These are phyloP conservation scores for Pyricularia pennisetigena DNA, from an alignment of 2,329 filamentous ascomycete genomes.

Conservation along the genomic window DNA sequence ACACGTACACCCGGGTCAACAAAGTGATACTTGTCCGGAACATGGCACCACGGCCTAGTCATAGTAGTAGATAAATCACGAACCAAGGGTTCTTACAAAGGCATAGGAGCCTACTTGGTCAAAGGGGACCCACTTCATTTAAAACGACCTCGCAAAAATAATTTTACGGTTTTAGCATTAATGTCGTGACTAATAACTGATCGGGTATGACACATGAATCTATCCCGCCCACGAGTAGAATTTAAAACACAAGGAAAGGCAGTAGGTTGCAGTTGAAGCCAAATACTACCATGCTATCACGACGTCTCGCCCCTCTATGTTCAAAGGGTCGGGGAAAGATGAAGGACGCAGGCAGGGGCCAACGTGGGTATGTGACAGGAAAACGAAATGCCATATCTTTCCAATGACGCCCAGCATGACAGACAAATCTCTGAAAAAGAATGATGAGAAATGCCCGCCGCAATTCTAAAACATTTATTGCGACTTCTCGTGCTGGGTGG, in stretches of 20 bases:
- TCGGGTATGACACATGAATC: constrained; percentile 14
- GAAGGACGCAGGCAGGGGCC: background rate
- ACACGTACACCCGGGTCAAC: too few species aligned
- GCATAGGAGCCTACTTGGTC: too few species aligned
- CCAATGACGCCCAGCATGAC: constrained; percentile 6
- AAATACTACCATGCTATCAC: background rate
- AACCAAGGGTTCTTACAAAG: too few species aligned
- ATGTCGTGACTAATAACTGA: constrained; percentile 20
- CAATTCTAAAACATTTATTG: constrained; percentile 39
- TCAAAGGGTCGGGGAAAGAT: background rate
- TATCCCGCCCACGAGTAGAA: constrained; percentile 17
- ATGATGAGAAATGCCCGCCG: constrained; percentile 22
- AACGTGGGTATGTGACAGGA: constrained; percentile 12
- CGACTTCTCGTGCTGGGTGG: constrained; percentile 85
- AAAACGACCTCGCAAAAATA: background rate
- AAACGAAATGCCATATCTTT: constrained; percentile 10
- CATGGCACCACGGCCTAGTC: too few species aligned
- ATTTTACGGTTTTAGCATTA: constrained; percentile 35
- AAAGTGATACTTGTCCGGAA: too few species aligned
- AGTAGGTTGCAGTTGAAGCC: constrained; percentile 8
- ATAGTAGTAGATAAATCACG: too few species aligned
- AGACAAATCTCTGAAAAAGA: constrained; percentile 21
- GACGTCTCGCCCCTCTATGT: background rate
- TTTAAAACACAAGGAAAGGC: constrained; percentile 21
- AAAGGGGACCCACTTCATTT: too few species aligned